Conservation (phyloP, 768 basidiomycete species). For the Porpolomopsis calyptriformis region DNA sequence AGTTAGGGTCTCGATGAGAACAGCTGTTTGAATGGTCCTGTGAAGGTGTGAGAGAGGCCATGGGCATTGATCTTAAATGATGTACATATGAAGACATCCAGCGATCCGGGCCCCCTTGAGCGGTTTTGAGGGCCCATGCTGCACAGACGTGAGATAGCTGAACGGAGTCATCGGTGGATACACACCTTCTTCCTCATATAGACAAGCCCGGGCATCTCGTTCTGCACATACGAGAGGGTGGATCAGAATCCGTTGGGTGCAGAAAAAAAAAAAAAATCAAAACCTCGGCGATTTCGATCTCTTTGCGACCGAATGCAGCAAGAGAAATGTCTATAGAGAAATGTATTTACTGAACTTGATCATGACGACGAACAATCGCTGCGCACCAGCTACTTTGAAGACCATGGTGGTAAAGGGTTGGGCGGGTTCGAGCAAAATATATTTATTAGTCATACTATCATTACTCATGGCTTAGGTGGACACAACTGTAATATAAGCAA, state of each 20-base stretch:
- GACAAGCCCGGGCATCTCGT: constrained; percentile 95
- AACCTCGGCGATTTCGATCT: constrained; percentile 98
- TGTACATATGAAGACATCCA: constrained; percentile 95
- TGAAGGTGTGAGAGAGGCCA: constrained; percentile 6
- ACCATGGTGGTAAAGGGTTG: constrained; percentile 44
- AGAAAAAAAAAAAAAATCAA: constrained; percentile 14
- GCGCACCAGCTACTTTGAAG: constrained; percentile 90
- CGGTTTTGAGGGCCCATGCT: constrained; percentile 77
- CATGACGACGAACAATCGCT: too few relatives aligned
- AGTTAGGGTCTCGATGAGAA: constrained; percentile 95
- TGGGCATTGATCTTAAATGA: constrained; percentile 1
- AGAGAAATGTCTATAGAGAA: constrained; percentile 69
- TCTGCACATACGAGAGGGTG: constrained; percentile 30
- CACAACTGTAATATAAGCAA: too few relatives aligned
- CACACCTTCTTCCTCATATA: constrained; percentile 78
- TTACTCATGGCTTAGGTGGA: constrained; percentile 8
- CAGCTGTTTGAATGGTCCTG: constrained; percentile 98
- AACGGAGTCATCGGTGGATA: constrained; percentile 6
- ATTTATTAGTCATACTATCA: not conserved
- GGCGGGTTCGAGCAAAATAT: constrained; percentile 13
- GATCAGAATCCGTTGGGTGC: constrained; percentile 9
- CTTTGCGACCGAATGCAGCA: constrained; percentile 99
- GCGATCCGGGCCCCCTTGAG: constrained; percentile 92
- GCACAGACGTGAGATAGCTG: constrained; percentile 11
- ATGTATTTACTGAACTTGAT: constrained; percentile 11